phyloP scores from a whole-genome alignment of 163 green algal genomes.

The Prototheca wickerhamii region DNA sequence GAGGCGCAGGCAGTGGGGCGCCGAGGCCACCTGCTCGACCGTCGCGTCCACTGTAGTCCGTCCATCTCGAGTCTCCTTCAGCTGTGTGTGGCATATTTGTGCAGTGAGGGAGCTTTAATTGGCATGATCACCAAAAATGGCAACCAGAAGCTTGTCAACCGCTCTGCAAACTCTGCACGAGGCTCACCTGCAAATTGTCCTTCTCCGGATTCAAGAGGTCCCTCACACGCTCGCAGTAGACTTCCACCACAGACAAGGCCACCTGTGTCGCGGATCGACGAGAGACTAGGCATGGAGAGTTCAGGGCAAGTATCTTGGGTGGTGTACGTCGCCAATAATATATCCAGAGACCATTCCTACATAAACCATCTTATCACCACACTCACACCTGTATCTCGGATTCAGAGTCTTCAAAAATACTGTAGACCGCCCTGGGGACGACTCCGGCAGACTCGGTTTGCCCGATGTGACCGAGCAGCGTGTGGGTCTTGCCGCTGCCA shows the following conservation, averaged over 20 bases:
- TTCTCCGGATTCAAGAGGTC: conserved; percentile 55
- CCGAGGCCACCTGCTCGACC: too few species aligned
- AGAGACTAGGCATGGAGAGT: background rate
- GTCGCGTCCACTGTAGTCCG: too few species aligned
- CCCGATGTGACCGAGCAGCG: conserved; percentile 44
- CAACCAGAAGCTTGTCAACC: too few species aligned
- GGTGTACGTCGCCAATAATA: background rate
- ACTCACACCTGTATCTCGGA: too few species aligned
- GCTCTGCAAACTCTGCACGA: too few species aligned
- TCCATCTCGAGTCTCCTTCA: too few species aligned
- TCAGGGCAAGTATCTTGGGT: background rate
- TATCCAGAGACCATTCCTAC: too few species aligned
- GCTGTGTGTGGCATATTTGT: too few species aligned
- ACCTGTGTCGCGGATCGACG: conserved; percentile 17
- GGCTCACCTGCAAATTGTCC: conserved; percentile 50
- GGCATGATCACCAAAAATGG: too few species aligned
- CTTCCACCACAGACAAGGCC: conserved; percentile 58
- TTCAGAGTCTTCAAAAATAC: conserved; percentile 21
- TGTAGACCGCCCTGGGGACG: conserved; percentile 51
- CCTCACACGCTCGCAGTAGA: conserved; percentile 76
- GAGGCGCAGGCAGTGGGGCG: conserved; percentile 19
- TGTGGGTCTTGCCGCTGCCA: conserved; percentile 75
- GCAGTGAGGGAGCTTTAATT: too few species aligned
- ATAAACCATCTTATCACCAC: too few species aligned
- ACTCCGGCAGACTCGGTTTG: conserved; percentile 36